A percentile compares a stretch with the other conserved stretches of the same genome.
phyloP scores from a whole-genome alignment of 345 rosid species.

The Hypericum perforatum region DNA sequence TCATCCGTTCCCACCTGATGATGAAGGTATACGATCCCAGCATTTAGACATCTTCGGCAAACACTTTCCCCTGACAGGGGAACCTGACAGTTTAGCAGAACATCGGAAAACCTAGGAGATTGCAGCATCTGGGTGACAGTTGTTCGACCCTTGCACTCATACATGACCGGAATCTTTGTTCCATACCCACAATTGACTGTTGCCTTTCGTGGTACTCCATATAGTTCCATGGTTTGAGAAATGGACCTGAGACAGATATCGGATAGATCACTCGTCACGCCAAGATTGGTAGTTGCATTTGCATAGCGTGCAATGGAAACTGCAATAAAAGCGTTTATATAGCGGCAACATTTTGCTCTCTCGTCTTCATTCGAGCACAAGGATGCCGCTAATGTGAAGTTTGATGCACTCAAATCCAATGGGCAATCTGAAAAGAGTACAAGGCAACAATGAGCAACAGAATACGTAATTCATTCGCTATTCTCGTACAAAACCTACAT shows the following conservation, averaged over 20 bases:
- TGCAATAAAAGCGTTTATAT: conserved; percentile 79
- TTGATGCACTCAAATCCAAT: conserved; percentile 59
- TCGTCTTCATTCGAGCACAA: conserved; percentile 47
- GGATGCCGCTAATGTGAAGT: conserved; percentile 70
- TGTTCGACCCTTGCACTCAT: conserved; percentile 58
- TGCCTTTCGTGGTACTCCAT: conserved; percentile 79
- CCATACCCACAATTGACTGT: conserved; percentile 74
- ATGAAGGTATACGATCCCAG: conserved; percentile 63
- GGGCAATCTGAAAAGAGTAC: conserved; percentile 62
- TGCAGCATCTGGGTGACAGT: conserved; percentile 70
- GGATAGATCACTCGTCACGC: conserved; percentile 44
- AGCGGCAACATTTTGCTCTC: conserved; percentile 85
- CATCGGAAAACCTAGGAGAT: conserved; percentile 54
- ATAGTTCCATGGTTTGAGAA: conserved; percentile 55
- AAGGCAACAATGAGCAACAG: conserved; percentile 7
- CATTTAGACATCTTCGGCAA: conserved; percentile 71
- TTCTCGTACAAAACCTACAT: too few species aligned
- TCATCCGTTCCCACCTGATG: conserved; percentile 44
- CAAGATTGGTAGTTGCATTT: conserved; percentile 57
- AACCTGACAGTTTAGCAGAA: conserved; percentile 46
- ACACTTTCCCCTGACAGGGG: conserved; percentile 41
- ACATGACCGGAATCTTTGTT: conserved; percentile 67
- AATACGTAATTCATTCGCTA: too few species aligned
- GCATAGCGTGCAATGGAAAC: conserved; percentile 67
- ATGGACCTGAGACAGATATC: conserved; percentile 52